Percentiles rank a stretch among this genome's conserved stretches.
Conservation (phyloP, 148 eudicot species). For the Amaranthus palmeri region DNA sequence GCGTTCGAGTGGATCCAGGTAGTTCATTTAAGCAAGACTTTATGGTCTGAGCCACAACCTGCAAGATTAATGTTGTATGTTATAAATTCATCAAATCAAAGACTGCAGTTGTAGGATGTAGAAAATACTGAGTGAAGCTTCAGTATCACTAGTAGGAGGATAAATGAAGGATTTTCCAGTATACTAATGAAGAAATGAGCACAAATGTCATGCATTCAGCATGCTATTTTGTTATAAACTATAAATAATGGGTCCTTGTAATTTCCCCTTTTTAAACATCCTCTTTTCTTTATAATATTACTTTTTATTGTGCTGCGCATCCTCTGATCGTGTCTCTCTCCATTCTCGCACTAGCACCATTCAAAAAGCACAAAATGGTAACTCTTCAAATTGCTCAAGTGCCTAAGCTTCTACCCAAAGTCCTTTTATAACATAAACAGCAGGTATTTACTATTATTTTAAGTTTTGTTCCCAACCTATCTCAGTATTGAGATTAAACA, state of each 20-base stretch:
- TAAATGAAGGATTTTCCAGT: not conserved
- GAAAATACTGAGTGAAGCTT: not conserved
- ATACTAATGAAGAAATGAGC: not conserved
- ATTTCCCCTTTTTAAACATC: not conserved
- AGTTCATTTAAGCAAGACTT: conserved; percentile 79
- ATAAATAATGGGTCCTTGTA: not conserved
- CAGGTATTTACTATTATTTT: not conserved
- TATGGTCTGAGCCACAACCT: conserved; percentile 90
- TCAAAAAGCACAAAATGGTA: not conserved
- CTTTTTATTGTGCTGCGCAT: not conserved
- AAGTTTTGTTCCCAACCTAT: not conserved
- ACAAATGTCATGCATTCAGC: not conserved
- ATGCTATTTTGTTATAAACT: not conserved
- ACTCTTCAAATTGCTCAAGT: not conserved
- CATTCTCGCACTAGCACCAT: not conserved
- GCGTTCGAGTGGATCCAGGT: conserved; percentile 89
- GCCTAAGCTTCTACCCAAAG: not conserved
- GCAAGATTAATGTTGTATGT: conserved; percentile 23
- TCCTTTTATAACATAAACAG: not conserved
- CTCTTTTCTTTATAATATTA: not conserved
- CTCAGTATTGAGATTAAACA: too few species aligned
- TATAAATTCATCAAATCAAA: conserved; percentile 3
- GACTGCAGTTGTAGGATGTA: conserved; percentile 4
- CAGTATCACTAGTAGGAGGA: not conserved
- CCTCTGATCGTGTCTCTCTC: not conserved